Percentiles rank a stretch among this genome's conserved stretches.
phyloP scores from a whole-genome alignment of 139 green algal species.

The Coelastrella sp. region DNA sequence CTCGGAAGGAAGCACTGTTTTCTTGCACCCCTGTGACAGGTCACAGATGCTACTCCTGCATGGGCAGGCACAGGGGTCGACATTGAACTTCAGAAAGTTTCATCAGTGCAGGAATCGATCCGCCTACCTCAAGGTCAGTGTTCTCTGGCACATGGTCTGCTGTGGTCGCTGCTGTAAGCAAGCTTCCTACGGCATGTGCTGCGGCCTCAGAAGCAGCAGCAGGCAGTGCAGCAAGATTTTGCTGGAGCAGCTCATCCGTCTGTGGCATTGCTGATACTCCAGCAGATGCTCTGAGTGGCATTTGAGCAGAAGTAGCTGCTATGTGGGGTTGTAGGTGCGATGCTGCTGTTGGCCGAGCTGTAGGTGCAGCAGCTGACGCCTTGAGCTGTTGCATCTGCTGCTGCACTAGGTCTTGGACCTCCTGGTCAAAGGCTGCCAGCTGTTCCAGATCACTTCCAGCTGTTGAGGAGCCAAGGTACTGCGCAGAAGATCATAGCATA shows the following conservation, averaged over 20 bases:
- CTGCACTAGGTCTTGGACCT: slow-evolving; percentile 30
- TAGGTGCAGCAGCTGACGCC: not conserved
- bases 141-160: not conserved
- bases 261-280: not conserved
- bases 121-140: too few species aligned
- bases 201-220: not conserved
- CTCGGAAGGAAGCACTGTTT: too few species aligned
- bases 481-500: not conserved
- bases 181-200: too few species aligned
- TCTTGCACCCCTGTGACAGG: too few species aligned
- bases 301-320: not conserved
- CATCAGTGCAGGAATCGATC: too few species aligned
- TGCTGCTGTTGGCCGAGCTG: not conserved
- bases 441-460: slow-evolving; percentile 8
- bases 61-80: too few species aligned
- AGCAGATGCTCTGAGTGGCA: not conserved
- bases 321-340: not conserved
- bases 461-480: not conserved
- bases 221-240: not conserved
- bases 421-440: slow-evolving; percentile 14
- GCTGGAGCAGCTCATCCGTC: not conserved
- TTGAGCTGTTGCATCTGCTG: slow-evolving; percentile 12
- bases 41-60: too few species aligned
- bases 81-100: too few species aligned
- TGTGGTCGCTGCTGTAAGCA: not conserved